Conservation (phyloP, 805 yeast genomes). For the Ogataea parapolymorpha region DNA sequence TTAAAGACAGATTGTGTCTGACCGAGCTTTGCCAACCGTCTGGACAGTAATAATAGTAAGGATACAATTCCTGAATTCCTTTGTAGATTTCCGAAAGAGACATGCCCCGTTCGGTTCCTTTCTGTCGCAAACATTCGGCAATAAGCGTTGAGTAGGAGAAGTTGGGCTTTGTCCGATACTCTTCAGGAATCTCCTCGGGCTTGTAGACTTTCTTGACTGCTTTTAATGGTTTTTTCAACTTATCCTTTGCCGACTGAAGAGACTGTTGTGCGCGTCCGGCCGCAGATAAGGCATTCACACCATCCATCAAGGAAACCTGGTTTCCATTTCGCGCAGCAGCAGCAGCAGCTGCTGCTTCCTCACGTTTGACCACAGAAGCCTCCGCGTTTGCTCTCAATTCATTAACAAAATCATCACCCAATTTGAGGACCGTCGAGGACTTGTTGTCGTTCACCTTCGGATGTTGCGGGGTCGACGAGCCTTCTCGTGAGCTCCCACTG, state of each 20-base stretch:
- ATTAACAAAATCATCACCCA: slow-evolving; percentile 27
- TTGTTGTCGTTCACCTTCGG: not conserved
- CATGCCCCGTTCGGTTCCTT: slow-evolving; percentile 68
- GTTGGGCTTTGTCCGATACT: slow-evolving; percentile 80
- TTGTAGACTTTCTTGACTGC: slow-evolving; percentile 64
- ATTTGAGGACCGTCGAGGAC: slow-evolving; percentile 19
- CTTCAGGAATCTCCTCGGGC: slow-evolving; percentile 84
- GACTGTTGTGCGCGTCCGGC: slow-evolving; percentile 14
- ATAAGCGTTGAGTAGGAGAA: slow-evolving; percentile 78
- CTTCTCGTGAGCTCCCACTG: slow-evolving; percentile 24
- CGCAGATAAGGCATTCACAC: slow-evolving; percentile 14
- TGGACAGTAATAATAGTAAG: slow-evolving; percentile 89
- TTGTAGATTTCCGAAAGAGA: slow-evolving; percentile 81
- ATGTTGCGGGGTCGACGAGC: slow-evolving; percentile 18
- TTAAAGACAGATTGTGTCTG: slow-evolving; percentile 81
- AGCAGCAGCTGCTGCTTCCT: slow-evolving; percentile 27
- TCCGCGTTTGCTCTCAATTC: slow-evolving; percentile 31
- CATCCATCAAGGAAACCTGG: slow-evolving; percentile 10
- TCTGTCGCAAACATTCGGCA: slow-evolving; percentile 69
- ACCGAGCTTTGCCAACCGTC: slow-evolving; percentile 98
- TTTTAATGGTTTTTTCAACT: slow-evolving; percentile 46
- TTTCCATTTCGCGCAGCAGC: slow-evolving; percentile 17
- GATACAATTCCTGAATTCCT: slow-evolving; percentile 82
- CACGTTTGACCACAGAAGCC: slow-evolving; percentile 27
- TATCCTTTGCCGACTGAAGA: slow-evolving; percentile 18